Evolutionary conservation across 1,139 yeast species (phyloP), one percentile per base, ranked within the genome.

Genomic region (Pichia terricola): DNA sequence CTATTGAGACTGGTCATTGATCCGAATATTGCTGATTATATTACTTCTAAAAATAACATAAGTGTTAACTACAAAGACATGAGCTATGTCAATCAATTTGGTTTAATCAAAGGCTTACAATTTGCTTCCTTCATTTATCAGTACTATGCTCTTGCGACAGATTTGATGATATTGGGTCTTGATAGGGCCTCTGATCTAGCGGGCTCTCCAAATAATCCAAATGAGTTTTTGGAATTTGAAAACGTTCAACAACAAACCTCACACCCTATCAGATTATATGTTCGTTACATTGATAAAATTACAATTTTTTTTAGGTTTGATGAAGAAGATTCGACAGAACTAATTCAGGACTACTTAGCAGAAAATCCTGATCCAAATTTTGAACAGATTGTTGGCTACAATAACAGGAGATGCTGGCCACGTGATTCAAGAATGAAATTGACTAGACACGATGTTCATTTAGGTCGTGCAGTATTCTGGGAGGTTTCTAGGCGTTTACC

Each of bases 381-480:
- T 61, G 94, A 85, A 56, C 82, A 81, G 53, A 79, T 81, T n/a
- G 78, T 83, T 27, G 95, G 94, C 0, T 91, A 89, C 61, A 86
- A 85, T 53, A 87, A 87, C 54, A 86, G 84, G 53, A 79, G 79
- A 43, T 88, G 97, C 59, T 94, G 99, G 99, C 96, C 98, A 4
- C 69, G 86, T 41, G 98, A 91, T 60, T 68, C 81, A 22, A 73
- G 97, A 50, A 91, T 94, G 98, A 76, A 89, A 53, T 66, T 91
- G 42, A 81, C 89, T 79, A 72, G 96, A 40, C 83, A 81, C 50
- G 98, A 94, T 65, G 97, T 91, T 3, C 85, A 88, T 53, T 69
- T 91, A 3, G 98, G 97, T 1, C 71, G 94, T 46, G 96, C 98
- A 1, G 83, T 80, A 0, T 87, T 84, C 60, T 88, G 96, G 96